A percentile compares a stretch with the other conserved stretches of the same genome.
Evolutionary conservation across 495 filamentous ascomycete genomes (phyloP).

Genomic region (Darksidea phi): DNA sequence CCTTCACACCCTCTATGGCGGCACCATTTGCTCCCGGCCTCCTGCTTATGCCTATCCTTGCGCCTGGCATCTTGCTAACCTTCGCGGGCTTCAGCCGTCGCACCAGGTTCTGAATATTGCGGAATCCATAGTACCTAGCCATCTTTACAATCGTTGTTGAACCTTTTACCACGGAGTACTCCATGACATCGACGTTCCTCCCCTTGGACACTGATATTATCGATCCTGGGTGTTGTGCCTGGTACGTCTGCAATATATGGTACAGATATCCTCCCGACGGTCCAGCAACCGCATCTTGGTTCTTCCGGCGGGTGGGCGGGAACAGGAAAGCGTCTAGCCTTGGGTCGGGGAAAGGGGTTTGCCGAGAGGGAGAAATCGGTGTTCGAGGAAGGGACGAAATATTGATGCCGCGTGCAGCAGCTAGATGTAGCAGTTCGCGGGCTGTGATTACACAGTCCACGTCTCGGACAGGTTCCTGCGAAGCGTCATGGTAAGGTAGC

Average conservation of each 20-base stretch:
- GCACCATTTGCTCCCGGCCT: constrained; percentile 39
- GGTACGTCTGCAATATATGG: constrained; percentile 72
- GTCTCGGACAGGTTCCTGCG: constrained; percentile 66
- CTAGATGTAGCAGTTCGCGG: constrained; percentile 85
- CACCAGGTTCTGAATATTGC: constrained; percentile 97
- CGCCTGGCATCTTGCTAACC: constrained; percentile 72
- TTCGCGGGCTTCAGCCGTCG: constrained; percentile 79
- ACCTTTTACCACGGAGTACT: constrained; percentile 64
- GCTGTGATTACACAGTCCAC: constrained; percentile 97
- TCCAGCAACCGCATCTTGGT: constrained; percentile 50
- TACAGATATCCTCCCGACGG: constrained; percentile 88
- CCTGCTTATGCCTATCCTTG: constrained; percentile 51
- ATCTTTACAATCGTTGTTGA: constrained; percentile 63
- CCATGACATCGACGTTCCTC: constrained; percentile 85
- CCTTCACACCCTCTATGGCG: constrained; percentile 45
- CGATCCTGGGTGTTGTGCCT: constrained; percentile 66
- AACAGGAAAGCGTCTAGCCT: constrained; percentile 71
- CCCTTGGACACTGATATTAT: constrained; percentile 67
- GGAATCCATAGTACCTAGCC: constrained; percentile 91
- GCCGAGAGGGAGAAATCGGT: constrained; percentile 43
- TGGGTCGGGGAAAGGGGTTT: constrained; percentile 63
- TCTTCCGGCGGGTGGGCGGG: constrained; percentile 39
- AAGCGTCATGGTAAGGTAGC: constrained; percentile 44
- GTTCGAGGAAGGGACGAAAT: constrained; percentile 66
- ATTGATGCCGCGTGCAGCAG: constrained; percentile 70